Evolutionary conservation across 23 red algal species (phyloP).

Genomic region (Gracilaria domingensis): DNA sequence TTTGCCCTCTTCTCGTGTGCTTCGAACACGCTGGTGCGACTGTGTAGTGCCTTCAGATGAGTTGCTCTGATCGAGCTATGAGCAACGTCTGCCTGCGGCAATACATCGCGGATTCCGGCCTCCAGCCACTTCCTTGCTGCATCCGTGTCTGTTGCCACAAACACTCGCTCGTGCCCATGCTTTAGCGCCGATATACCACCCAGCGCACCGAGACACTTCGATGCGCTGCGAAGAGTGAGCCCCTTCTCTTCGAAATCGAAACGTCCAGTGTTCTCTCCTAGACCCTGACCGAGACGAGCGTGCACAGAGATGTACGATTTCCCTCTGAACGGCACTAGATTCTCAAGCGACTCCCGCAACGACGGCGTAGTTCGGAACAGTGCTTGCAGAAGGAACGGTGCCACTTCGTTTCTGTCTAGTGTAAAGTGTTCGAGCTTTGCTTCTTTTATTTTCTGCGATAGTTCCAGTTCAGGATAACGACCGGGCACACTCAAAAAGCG

Average conservation of each 20-base stretch:
- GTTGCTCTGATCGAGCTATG: too few relatives aligned
- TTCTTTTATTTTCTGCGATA: not conserved
- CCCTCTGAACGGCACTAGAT: not conserved
- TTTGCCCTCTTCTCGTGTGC: too few relatives aligned
- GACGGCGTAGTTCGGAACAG: slow-evolving; percentile 27
- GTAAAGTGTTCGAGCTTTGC: not conserved
- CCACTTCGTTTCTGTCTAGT: not conserved
- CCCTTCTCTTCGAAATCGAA: slow-evolving; percentile 5
- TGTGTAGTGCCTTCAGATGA: too few relatives aligned
- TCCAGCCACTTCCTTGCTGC: too few relatives aligned
- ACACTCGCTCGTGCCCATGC: too few relatives aligned
- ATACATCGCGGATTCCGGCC: too few relatives aligned
- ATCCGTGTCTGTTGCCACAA: too few relatives aligned
- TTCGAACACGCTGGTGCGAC: too few relatives aligned
- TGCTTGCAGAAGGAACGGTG: not conserved
- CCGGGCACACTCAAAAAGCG: slow-evolving; percentile 7
- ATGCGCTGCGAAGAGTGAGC: too few relatives aligned
- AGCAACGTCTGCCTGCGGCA: too few relatives aligned
- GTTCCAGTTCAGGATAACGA: not conserved
- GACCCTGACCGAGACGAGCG: slow-evolving; percentile 30
- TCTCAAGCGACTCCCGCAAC: not conserved
- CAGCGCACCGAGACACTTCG: too few relatives aligned
- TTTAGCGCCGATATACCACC: too few relatives aligned
- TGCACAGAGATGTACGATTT: slow-evolving; percentile 10
- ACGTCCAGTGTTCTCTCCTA: not conserved